A percentile compares a stretch with the other conserved stretches of the same genome.
phyloP scores from a whole-genome alignment of 78 protist genomes.

The Speleostelium caveatum region DNA sequence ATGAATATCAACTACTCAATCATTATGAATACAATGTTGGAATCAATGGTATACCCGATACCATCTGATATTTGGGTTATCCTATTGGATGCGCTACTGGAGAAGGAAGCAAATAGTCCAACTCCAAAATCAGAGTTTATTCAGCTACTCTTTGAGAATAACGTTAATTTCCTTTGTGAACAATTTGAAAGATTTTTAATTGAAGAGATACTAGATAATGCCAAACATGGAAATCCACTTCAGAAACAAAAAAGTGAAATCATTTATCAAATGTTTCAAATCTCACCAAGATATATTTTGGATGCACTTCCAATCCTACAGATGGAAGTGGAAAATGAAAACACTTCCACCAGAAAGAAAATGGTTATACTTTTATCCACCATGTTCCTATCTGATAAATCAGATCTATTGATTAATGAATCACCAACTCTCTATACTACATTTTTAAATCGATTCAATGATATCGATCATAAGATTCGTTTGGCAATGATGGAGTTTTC shows the following conservation, averaged over 20 bases:
- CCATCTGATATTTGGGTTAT: conserved; percentile 11
- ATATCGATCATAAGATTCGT: conserved; percentile 26
- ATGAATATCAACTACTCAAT: conserved; percentile 18
- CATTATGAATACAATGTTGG: not conserved
- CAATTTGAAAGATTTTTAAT: not conserved
- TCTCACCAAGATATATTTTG: conserved; percentile 6
- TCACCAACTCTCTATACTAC: conserved; percentile 4
- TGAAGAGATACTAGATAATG: not conserved
- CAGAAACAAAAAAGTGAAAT: conserved; percentile 30
- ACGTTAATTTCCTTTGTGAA: not conserved
- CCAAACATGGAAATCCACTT: not conserved
- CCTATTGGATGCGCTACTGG: conserved; percentile 8
- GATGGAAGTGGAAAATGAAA: conserved; percentile 5
- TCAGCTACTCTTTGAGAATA: not conserved
- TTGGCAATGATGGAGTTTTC: conserved; percentile 50
- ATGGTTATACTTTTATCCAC: not conserved
- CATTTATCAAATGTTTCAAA: conserved; percentile 7
- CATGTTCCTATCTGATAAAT: not conserved
- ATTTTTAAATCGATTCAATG: conserved; percentile 40
- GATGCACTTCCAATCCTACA: not conserved
- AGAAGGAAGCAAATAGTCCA: conserved; percentile 1
- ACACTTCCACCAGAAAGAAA: not conserved
- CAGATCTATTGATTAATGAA: not conserved
- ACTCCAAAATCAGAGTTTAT: conserved; percentile 18
- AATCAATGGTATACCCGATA: conserved; percentile 10